Evolutionary conservation across 805 yeast species (phyloP).

Genomic region (Wickerhamomyces canadensis): DNA sequence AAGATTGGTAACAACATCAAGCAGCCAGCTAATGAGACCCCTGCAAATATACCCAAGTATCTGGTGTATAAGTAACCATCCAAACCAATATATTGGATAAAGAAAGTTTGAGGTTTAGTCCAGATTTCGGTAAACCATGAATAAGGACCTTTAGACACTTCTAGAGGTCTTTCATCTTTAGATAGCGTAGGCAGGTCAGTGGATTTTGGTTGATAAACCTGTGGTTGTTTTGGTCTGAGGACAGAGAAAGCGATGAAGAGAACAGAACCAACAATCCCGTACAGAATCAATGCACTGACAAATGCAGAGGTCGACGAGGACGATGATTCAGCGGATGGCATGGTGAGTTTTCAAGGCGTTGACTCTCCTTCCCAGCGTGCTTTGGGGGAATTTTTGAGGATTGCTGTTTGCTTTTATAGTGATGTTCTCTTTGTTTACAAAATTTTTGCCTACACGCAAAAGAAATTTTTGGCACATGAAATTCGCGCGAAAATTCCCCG

Average conservation of each 20-base stretch:
- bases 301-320: slow-evolving; percentile 71
- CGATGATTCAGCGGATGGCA: slow-evolving; percentile 16
- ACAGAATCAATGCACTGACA: slow-evolving; percentile 63
- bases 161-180: slow-evolving; percentile 17
- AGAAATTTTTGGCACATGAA: too few relatives aligned
- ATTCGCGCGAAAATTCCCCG: too few relatives aligned
- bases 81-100: slow-evolving; percentile 64
- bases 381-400: not conserved
- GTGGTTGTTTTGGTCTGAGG: slow-evolving; percentile 56
- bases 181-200: slow-evolving; percentile 53
- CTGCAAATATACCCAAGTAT: slow-evolving; percentile 50
- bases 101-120: slow-evolving; percentile 50
- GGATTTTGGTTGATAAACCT: slow-evolving; percentile 81
- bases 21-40: slow-evolving; percentile 48
- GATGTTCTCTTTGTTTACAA: too few relatives aligned
- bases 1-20: slow-evolving; percentile 60
- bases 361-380: not conserved
- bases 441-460: too few relatives aligned
- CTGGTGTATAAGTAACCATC: slow-evolving; percentile 77
- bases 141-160: slow-evolving; percentile 41
- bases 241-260: slow-evolving; percentile 58
- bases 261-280: slow-evolving; percentile 51
- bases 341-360: not conserved
- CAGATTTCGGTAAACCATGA: slow-evolving; percentile 52
- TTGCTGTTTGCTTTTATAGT: not conserved